Conservation (phyloP, 1,284 basidiomycete genomes). For the Agroathelia rolfsii region DNA sequence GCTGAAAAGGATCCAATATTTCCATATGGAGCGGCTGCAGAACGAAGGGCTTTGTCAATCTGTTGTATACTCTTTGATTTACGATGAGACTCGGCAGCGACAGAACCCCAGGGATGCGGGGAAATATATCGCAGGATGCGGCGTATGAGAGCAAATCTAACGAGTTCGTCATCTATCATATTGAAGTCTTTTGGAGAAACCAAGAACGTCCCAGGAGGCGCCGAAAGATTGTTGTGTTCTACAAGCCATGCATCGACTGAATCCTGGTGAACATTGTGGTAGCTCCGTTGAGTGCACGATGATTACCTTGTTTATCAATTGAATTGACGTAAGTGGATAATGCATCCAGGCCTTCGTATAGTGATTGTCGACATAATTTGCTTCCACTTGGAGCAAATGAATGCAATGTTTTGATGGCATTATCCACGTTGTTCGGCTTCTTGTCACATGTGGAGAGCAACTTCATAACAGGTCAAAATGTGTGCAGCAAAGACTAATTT, state of each 20-base stretch:
- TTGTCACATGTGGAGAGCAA: too few relatives aligned
- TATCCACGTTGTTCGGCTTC: too few relatives aligned
- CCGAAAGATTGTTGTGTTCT: constrained; percentile 25
- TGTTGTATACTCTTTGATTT: constrained; percentile 31
- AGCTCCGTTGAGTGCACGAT: too few relatives aligned
- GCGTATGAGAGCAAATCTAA: constrained; percentile 39
- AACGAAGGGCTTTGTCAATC: constrained; percentile 32
- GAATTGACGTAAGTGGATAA: too few relatives aligned
- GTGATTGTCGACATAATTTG: too few relatives aligned
- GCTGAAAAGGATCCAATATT: constrained; percentile 28
- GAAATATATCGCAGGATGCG: constrained; percentile 62
- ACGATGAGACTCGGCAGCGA: constrained; percentile 47
- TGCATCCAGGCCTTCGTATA: too few relatives aligned
- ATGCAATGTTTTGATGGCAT: too few relatives aligned
- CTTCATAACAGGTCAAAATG: too few relatives aligned
- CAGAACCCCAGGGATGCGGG: constrained; percentile 63
- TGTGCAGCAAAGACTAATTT: too few relatives aligned
- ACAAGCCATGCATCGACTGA: constrained; percentile 30
- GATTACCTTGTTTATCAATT: too few relatives aligned
- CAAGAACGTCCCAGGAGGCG: constrained; percentile 42
- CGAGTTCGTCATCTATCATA: constrained; percentile 23
- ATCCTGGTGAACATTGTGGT: too few relatives aligned
- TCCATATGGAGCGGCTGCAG: constrained; percentile 1
- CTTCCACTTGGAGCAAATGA: too few relatives aligned
- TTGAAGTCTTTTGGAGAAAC: constrained; percentile 28